Conservation (phyloP, 2,329 filamentous ascomycete genomes). For the Bipolaris sorokiniana region DNA sequence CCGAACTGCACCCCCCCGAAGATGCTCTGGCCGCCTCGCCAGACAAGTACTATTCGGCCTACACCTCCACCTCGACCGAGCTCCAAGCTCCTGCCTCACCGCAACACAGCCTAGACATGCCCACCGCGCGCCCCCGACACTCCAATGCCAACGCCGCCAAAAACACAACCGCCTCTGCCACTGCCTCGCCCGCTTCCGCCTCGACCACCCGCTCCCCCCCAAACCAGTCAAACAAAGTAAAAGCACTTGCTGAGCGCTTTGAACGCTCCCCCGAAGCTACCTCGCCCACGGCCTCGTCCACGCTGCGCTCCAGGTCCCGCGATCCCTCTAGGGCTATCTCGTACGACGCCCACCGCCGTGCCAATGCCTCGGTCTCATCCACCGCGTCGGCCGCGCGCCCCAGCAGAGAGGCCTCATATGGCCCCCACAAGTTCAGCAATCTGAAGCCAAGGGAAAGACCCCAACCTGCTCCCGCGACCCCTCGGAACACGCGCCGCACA, state of each 20-base stretch:
- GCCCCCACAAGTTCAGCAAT: conserved; percentile 46
- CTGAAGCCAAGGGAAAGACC: conserved; percentile 45
- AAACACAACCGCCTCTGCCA: conserved; percentile 34
- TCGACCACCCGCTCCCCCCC: conserved; percentile 29
- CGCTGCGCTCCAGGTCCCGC: conserved; percentile 29
- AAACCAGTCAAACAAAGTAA: conserved; percentile 42
- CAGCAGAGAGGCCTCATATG: conserved; percentile 41
- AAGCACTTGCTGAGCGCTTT: conserved; percentile 47
- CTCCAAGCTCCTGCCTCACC: conserved; percentile 16
- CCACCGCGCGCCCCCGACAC: conserved; percentile 34
- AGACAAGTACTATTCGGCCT: conserved; percentile 42
- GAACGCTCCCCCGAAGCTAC: conserved; percentile 41
- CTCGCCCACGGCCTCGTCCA: conserved; percentile 26
- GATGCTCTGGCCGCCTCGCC: conserved; percentile 25
- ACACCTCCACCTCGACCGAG: conserved; percentile 23
- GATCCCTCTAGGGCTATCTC: conserved; percentile 24
- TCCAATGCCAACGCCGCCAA: conserved; percentile 38
- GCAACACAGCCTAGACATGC: conserved; percentile 24
- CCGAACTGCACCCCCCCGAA: conserved; percentile 28
- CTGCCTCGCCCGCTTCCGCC: conserved; percentile 39
- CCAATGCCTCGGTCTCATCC: conserved; percentile 31
- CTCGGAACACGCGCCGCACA: conserved; percentile 33
- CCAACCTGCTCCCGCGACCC: conserved; percentile 41
- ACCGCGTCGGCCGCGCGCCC: conserved; percentile 38
- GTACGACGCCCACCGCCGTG: conserved; percentile 21